Percentiles rank a stretch among this genome's conserved stretches.
These are phyloP conservation scores for Pontederia paniculata DNA, from an alignment of 176 grass and related monocot genomes.

Conservation along the genomic window DNA sequence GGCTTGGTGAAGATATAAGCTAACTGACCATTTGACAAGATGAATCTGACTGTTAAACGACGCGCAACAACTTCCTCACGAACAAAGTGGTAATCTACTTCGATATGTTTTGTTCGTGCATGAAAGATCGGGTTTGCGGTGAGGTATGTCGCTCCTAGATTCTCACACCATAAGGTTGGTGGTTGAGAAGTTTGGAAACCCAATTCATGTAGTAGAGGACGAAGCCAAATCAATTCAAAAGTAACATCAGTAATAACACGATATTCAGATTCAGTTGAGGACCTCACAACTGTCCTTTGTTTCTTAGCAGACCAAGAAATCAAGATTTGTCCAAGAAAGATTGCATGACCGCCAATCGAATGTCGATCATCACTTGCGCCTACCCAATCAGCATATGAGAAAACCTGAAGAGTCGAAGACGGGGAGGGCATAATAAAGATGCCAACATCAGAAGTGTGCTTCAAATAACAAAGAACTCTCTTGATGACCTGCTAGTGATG, in stretches of 20 bases:
- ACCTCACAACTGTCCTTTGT: neutral
- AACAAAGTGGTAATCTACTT: conserved; percentile 1
- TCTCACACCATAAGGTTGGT: conserved; percentile 6
- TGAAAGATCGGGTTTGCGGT: neutral
- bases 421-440: neutral
- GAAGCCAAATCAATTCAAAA: neutral
- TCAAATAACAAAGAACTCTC: neutral
- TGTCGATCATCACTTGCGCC: neutral
- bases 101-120: conserved; percentile 10
- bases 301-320: conserved; percentile 4
- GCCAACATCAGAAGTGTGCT: neutral
- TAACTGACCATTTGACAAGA: too few relatives aligned
- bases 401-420: neutral
- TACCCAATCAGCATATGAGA: conserved; percentile 12
- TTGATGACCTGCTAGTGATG: neutral
- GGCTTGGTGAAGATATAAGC: too few relatives aligned
- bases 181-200: neutral
- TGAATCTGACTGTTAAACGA: too few relatives aligned
- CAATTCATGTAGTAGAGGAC: neutral
- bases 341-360: neutral
- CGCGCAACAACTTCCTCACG: too few relatives aligned
- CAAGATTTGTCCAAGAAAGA: neutral
- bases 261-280: conserved; percentile 13
- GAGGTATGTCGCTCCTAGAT: neutral
- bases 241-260: neutral